A percentile compares a stretch with the other conserved stretches of the same genome.
Evolutionary conservation across 371 early-diverging fungal species (phyloP).

Genomic region (Cokeromyces recurvatus): DNA sequence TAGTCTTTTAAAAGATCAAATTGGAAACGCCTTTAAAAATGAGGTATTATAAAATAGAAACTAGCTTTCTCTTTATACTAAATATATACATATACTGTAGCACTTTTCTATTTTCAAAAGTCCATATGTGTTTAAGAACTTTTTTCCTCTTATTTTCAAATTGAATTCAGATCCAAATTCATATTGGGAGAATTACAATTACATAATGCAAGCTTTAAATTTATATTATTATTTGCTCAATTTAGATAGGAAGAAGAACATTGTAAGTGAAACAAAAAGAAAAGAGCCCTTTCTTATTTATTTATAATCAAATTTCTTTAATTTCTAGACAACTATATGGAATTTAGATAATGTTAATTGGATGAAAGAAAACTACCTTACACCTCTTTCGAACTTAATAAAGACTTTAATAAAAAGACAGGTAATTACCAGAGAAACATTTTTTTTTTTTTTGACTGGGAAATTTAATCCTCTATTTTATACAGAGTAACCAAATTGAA

Average conservation of each 20-base stretch:
- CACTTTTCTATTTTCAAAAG: conserved; percentile 11
- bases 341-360: background rate
- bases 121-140: conserved; percentile 8
- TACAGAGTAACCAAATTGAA: background rate
- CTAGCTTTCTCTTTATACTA: background rate
- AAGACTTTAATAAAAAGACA: too few relatives aligned
- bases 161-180: background rate
- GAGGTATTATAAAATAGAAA: background rate
- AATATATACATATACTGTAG: background rate
- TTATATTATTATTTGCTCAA: conserved; percentile 36
- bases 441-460: background rate
- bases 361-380: conserved; percentile 7
- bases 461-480: background rate
- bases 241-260: conserved; percentile 19
- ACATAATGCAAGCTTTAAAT: conserved; percentile 37
- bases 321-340: conserved; percentile 11
- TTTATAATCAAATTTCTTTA: background rate
- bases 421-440: too few relatives aligned
- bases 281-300: too few relatives aligned
- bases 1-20: conserved; percentile 29
- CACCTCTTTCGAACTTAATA: background rate
- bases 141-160: conserved; percentile 18
- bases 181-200: conserved; percentile 30
- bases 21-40: background rate
- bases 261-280: conserved; percentile 3